Evolutionary conservation across 352 stramenopile genomes (phyloP), one percentile per base, ranked within the genome.

Genomic region (Pythium aphanidermatum): DNA sequence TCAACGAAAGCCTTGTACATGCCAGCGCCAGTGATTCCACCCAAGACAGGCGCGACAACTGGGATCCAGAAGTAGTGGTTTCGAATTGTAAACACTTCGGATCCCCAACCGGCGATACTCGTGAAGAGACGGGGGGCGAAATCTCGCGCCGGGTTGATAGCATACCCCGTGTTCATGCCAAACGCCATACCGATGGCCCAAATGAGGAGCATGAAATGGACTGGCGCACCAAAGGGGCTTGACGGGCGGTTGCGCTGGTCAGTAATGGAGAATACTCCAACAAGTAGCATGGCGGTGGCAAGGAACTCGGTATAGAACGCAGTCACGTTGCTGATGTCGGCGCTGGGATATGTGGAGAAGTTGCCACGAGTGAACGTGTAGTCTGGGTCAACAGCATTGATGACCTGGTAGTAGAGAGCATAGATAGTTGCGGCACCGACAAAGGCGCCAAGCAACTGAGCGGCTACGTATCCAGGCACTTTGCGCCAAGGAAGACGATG

Each of bases 41-140:
- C n/a, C n/a, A n/a, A n/a, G n/a, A n/a, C n/a, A n/a, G n/a, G n/a
- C n/a, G n/a, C n/a, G n/a, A n/a, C n/a, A n/a, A n/a, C n/a, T n/a
- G 67, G 69, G 29, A 75, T 74, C 69, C 66, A 82, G 46, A 84
- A 84, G 69, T 84, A 84, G 56, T 66, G 59, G 41, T 58, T 62
- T 31, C 46, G 48, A 3, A 56, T 35, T 16, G 68, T 77, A 39
- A 81, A 84, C 36, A 84, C 72, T 38, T 74, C 61, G 3, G 60
- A 61, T 21, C 71, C 72, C 56, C 67, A 84, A 26, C 72, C 72
- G 27, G 69, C 68, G 9, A 63, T 51, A 43, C 46, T 65, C n/a
- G 67, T 81, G 46, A 81, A 65, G 20, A 77, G 44, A 10, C 66
- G 67, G 27, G 66, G 66, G 7, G 46, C 69, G 42, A 81, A 81